phyloP scores from a whole-genome alignment of 1,284 basidiomycete species.

The Mycena sp. region DNA sequence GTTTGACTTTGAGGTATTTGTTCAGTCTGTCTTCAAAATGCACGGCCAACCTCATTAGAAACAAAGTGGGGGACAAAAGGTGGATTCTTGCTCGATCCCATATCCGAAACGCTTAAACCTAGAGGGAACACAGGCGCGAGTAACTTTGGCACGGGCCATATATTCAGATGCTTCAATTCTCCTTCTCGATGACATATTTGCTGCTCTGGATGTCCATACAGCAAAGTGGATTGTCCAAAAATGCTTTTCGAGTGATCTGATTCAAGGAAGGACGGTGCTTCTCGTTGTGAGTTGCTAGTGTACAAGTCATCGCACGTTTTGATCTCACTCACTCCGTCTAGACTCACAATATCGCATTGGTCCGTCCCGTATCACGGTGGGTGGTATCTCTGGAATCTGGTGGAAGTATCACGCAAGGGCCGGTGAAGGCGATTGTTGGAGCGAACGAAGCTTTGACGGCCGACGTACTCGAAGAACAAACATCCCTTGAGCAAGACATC shows the following conservation, averaged over 20 bases:
- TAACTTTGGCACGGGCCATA: conserved; percentile 70
- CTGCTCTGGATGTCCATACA: conserved; percentile 66
- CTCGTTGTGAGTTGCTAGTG: conserved; percentile 64
- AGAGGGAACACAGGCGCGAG: conserved; percentile 15
- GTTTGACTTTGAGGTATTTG: conserved; percentile 60
- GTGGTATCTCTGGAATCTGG: conserved; percentile 63
- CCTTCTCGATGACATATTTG: conserved; percentile 67
- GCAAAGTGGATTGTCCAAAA: conserved; percentile 66
- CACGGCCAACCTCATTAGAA: conserved; percentile 25
- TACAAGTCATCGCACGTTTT: not conserved
- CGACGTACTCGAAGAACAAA: conserved; percentile 42
- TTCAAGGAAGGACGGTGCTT: conserved; percentile 66
- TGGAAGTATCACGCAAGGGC: conserved; percentile 53
- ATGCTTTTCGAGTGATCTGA: conserved; percentile 69
- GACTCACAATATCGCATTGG: conserved; percentile 71
- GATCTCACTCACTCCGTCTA: conserved; percentile 25
- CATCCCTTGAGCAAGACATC: conserved; percentile 45
- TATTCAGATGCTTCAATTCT: conserved; percentile 74
- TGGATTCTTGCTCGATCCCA: not conserved
- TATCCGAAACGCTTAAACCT: too few species aligned
- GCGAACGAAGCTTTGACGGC: not conserved
- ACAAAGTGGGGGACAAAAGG: conserved; percentile 58
- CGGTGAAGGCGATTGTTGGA: conserved; percentile 26
- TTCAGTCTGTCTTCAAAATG: conserved; percentile 2
- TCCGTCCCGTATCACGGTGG: conserved; percentile 63